Conservation (phyloP, 31 red algal genomes). For the Odonthalia washingtoniensis region DNA sequence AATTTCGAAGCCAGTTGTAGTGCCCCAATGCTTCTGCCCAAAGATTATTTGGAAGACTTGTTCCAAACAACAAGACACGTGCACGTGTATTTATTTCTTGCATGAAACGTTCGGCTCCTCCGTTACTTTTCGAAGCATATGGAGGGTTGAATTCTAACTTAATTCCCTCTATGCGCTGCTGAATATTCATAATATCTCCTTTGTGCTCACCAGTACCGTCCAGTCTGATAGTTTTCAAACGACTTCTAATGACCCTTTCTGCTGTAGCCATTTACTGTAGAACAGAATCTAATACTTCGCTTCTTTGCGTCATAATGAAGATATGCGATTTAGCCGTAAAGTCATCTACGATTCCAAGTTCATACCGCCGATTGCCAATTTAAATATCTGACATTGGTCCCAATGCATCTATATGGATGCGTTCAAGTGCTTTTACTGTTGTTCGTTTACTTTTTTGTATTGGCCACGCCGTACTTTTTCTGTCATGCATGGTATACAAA, state of each 20-base stretch:
- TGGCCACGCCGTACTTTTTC: neutral
- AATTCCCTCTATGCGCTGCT: conserved; percentile 10
- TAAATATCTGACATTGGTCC: neutral
- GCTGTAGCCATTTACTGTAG: neutral
- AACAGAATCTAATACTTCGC: neutral
- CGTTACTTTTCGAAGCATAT: conserved; percentile 12
- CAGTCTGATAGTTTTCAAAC: neutral
- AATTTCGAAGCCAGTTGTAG: conserved; percentile 11
- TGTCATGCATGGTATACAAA: neutral
- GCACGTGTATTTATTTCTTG: neutral
- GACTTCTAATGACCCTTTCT: neutral
- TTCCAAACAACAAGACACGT: neutral
- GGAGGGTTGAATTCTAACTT: neutral
- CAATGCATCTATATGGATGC: conserved; percentile 11
- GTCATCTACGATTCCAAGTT: conserved; percentile 29
- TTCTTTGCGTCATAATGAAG: neutral
- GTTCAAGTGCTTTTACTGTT: neutral
- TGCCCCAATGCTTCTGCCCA: conserved; percentile 20
- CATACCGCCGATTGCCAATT: neutral
- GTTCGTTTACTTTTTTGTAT: neutral
- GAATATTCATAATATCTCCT: no score
- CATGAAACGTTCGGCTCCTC: conserved; percentile 17
- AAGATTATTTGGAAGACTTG: neutral
- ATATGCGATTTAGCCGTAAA: conserved; percentile 24
- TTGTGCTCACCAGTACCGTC: no score